These are phyloP conservation scores for Candida sp. DNA, from an alignment of 1,139 yeast species.

Conservation along the genomic window DNA sequence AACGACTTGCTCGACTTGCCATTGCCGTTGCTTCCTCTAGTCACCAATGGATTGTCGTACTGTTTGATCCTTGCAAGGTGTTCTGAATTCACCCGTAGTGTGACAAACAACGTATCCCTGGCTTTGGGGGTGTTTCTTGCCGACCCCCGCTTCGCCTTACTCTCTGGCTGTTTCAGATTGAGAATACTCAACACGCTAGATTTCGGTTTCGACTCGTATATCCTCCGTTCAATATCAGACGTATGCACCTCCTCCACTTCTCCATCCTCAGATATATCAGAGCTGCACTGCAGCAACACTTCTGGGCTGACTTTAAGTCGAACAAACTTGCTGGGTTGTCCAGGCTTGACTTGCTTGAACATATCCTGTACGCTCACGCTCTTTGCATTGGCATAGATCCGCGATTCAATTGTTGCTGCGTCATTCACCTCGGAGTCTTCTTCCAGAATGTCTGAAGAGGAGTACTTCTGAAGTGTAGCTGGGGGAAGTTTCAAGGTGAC, in stretches of 20 bases:
- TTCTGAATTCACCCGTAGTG: conserved; percentile 28
- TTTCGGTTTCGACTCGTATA: neutral
- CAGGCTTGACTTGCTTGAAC: conserved; percentile 10
- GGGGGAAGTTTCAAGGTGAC: neutral
- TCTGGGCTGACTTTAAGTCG: conserved; percentile 7
- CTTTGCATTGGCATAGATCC: conserved; percentile 10
- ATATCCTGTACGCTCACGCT: neutral
- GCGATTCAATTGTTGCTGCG: conserved; percentile 8
- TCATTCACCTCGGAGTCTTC: neutral
- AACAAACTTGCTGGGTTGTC: neutral
- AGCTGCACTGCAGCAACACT: neutral
- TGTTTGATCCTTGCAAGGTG: conserved; percentile 29
- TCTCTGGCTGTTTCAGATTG: conserved; percentile 1
- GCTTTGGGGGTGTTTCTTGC: neutral
- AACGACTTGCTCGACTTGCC: conserved; percentile 18
- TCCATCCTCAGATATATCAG: neutral
- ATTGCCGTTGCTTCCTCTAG: conserved; percentile 24
- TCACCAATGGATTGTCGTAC: conserved; percentile 34
- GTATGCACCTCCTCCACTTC: neutral
- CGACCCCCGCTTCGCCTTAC: conserved; percentile 4
- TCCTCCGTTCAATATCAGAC: conserved; percentile 2
- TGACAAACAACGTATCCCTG: conserved; percentile 20
- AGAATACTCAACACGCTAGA: conserved; percentile 1
- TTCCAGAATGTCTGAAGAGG: neutral
- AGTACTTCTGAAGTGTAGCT: neutral